A percentile compares a stretch with the other conserved stretches of the same genome.
phyloP scores from a whole-genome alignment of 495 filamentous ascomycete genomes.

The Lichina pygmaea region DNA sequence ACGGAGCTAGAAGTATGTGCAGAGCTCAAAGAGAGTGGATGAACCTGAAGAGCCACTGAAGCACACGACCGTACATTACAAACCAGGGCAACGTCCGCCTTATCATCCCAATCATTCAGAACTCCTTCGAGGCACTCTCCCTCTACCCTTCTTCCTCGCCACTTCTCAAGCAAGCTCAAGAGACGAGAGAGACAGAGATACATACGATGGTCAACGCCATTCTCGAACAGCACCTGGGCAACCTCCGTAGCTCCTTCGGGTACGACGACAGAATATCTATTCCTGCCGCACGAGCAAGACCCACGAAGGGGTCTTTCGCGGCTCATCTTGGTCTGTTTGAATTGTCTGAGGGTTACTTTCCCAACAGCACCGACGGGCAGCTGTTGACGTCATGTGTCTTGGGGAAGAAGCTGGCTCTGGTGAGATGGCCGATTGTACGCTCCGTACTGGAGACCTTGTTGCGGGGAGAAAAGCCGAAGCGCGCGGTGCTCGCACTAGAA shows the following conservation, averaged over 20 bases:
- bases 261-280: slow-evolving; percentile 46
- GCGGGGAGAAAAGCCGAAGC: no score
- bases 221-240: slow-evolving; percentile 45
- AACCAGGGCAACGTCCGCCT: not conserved
- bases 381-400: slow-evolving; percentile 4
- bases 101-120: not conserved
- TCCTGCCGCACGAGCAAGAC: slow-evolving; percentile 64
- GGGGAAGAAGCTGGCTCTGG: no score
- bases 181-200: slow-evolving; percentile 3
- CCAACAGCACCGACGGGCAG: slow-evolving; percentile 48
- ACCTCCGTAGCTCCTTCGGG: slow-evolving; percentile 17
- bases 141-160: no score
- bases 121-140: no score
- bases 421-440: no score
- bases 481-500: no score
- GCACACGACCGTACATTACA: no score
- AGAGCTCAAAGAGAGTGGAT: not conserved
- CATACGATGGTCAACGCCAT: slow-evolving; percentile 34
- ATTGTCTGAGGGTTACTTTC: no score
- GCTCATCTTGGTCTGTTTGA: no score
- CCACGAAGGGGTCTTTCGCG: slow-evolving; percentile 28
- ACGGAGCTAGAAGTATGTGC: not conserved
- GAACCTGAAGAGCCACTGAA: no score
- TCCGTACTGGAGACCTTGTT: no score
- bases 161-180: no score